A percentile compares a stretch with the other conserved stretches of the same genome.
phyloP scores from a whole-genome alignment of 768 basidiomycete genomes.

The Candolleomyces aberdarensis region DNA sequence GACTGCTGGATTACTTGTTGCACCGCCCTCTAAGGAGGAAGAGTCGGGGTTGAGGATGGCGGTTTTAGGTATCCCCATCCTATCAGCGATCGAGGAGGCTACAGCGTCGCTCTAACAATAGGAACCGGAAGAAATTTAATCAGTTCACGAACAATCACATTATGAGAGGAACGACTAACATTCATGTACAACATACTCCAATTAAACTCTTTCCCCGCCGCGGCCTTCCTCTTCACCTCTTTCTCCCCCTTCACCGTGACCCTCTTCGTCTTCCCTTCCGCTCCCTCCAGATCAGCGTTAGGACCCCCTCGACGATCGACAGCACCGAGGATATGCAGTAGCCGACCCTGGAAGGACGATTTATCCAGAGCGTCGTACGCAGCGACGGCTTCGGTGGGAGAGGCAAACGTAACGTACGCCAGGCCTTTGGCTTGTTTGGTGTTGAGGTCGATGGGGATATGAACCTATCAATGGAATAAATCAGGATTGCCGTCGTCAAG shows the following conservation, averaged over 20 bases:
- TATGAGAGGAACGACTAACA: no score
- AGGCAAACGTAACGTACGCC: slow-evolving; percentile 47
- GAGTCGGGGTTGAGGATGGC: slow-evolving; percentile 81
- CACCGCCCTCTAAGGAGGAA: no score
- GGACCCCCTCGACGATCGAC: slow-evolving; percentile 53
- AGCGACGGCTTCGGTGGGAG: slow-evolving; percentile 42
- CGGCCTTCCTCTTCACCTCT: slow-evolving; percentile 58
- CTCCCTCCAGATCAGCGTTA: slow-evolving; percentile 33
- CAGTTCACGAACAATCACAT: no score
- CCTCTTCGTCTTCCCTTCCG: slow-evolving; percentile 40
- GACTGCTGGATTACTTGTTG: slow-evolving; percentile 64
- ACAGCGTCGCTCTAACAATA: slow-evolving; percentile 83
- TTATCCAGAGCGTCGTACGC: slow-evolving; percentile 82
- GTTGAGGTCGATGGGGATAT: slow-evolving; percentile 43
- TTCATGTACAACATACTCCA: slow-evolving; percentile 98
- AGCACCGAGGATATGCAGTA: slow-evolving; percentile 88
- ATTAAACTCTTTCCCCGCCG: slow-evolving; percentile 78
- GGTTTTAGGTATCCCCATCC: slow-evolving; percentile 84
- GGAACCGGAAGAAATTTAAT: no score
- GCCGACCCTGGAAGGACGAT: slow-evolving; percentile 84
- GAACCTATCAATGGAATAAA: slow-evolving; percentile 32
- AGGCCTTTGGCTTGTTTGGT: slow-evolving; percentile 50
- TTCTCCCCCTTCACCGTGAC: slow-evolving; percentile 60
- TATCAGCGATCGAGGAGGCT: slow-evolving; percentile 81
- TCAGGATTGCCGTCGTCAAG: slow-evolving; percentile 6